Evolutionary conservation across 306 rosid species (phyloP).

Genomic region (Sechiopsis laciniata): DNA sequence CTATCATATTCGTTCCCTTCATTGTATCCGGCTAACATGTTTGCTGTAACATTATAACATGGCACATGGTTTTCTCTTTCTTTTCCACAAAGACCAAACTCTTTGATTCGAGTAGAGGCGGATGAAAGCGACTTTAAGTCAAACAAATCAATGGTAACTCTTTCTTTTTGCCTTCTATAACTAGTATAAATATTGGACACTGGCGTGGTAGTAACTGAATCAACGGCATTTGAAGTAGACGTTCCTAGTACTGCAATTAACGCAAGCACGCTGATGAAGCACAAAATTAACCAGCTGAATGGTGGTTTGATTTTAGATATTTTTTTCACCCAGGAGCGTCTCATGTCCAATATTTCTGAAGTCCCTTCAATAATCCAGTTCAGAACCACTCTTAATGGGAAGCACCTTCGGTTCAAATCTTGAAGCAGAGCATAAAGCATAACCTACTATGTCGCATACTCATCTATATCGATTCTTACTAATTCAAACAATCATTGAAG

Average conservation of each 20-base stretch:
- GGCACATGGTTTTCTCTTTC: conserved; percentile 85
- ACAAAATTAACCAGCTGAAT: conserved; percentile 63
- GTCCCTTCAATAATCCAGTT: conserved; percentile 27
- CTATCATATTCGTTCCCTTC: conserved; percentile 90
- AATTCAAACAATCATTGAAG: conserved; percentile 49
- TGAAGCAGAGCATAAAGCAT: conserved; percentile 39
- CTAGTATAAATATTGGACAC: conserved; percentile 57
- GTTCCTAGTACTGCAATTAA: conserved; percentile 61
- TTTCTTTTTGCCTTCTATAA: conserved; percentile 91
- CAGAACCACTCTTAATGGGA: conserved; percentile 32
- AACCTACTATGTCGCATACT: conserved; percentile 38
- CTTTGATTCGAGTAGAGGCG: conserved; percentile 48
- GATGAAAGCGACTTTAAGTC: conserved; percentile 66
- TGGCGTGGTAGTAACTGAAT: conserved; percentile 32
- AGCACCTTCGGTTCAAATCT: conserved; percentile 39
- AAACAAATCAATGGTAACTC: conserved; percentile 68
- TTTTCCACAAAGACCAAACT: conserved; percentile 70
- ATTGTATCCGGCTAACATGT: conserved; percentile 55
- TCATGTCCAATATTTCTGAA: conserved; percentile 64
- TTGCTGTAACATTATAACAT: conserved; percentile 79
- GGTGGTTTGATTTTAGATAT: conserved; percentile 58
- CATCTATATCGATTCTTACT: conserved; percentile 33
- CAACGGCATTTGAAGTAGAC: conserved; percentile 54
- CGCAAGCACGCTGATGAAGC: conserved; percentile 58
- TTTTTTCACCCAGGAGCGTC: conserved; percentile 80